Evolutionary conservation across 495 filamentous ascomycete species (phyloP).

Genomic region (Cryomyces minteri): DNA sequence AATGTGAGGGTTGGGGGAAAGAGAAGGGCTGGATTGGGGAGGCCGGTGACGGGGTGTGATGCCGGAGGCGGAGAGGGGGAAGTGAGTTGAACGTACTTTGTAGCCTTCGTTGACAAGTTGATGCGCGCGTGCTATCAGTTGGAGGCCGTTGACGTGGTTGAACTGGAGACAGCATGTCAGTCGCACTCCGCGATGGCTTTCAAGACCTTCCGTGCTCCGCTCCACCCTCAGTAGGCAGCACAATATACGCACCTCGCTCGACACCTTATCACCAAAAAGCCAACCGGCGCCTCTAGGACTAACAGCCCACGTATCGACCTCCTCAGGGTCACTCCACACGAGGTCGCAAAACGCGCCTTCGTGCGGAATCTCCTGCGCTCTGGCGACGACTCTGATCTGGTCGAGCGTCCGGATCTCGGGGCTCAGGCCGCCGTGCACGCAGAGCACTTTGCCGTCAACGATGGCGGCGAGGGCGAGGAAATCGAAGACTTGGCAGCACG

Average conservation of each 20-base stretch:
- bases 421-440: slow-evolving; percentile 91
- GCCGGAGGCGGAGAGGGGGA: background rate
- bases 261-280: slow-evolving; percentile 94
- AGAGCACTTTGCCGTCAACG: slow-evolving; percentile 89
- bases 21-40: slow-evolving; percentile 1
- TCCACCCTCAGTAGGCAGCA: background rate
- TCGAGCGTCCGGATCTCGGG: slow-evolving; percentile 94
- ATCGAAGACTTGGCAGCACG: slow-evolving; percentile 97
- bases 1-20: slow-evolving; percentile 1
- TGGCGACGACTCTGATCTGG: slow-evolving; percentile 91
- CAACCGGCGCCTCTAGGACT: slow-evolving; percentile 89
- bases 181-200: background rate
- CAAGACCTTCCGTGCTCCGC: background rate
- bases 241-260: slow-evolving; percentile 42
- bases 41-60: too few species aligned
- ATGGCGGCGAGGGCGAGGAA: slow-evolving; percentile 93
- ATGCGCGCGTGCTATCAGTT: slow-evolving; percentile 85
- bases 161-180: slow-evolving; percentile 30
- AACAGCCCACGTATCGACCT: slow-evolving; percentile 96
- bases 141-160: slow-evolving; percentile 94
- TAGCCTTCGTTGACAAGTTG: slow-evolving; percentile 97
- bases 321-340: slow-evolving; percentile 96
- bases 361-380: slow-evolving; percentile 94
- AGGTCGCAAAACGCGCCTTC: slow-evolving; percentile 97
- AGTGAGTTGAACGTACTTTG: slow-evolving; percentile 39